Conservation (phyloP, 768 basidiomycete genomes). For the Agaricus blazei region DNA sequence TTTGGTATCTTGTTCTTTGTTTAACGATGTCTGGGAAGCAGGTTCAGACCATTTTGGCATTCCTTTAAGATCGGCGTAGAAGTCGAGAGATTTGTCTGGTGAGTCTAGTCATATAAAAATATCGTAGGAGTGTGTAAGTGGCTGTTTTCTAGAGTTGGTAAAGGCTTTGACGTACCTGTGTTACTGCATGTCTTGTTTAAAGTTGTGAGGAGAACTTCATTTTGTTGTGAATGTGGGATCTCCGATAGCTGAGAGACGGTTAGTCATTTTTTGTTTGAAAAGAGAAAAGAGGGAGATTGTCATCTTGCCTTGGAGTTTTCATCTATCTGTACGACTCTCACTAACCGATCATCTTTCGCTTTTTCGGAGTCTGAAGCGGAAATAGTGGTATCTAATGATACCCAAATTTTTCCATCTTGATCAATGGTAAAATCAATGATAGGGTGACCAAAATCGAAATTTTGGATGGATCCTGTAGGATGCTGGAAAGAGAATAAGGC, state of each 20-base stretch:
- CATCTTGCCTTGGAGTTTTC: not conserved
- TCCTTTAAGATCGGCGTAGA: slow-evolving; percentile 6
- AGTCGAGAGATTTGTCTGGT: slow-evolving; percentile 1
- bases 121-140: too few relatives aligned
- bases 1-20: not conserved
- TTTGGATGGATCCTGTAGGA: slow-evolving; percentile 21
- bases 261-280: not conserved
- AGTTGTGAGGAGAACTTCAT: not conserved
- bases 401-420: not conserved
- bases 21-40: not conserved
- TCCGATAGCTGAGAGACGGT: not conserved
- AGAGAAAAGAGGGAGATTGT: not conserved
- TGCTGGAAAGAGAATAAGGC: slow-evolving; percentile 53
- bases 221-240: not conserved
- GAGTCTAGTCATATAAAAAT: not conserved
- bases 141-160: not conserved
- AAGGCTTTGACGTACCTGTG: not conserved
- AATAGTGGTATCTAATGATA: slow-evolving; percentile 3
- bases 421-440: slow-evolving; percentile 49
- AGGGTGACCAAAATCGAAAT: slow-evolving; percentile 51
- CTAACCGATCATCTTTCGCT: not conserved
- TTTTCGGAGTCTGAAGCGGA: not conserved
- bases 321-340: not conserved
- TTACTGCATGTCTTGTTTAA: not conserved
- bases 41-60: slow-evolving; percentile 10